Evolutionary conservation across 2,329 filamentous ascomycete genomes (phyloP).

Genomic region (Tricladium varicosporioides): DNA sequence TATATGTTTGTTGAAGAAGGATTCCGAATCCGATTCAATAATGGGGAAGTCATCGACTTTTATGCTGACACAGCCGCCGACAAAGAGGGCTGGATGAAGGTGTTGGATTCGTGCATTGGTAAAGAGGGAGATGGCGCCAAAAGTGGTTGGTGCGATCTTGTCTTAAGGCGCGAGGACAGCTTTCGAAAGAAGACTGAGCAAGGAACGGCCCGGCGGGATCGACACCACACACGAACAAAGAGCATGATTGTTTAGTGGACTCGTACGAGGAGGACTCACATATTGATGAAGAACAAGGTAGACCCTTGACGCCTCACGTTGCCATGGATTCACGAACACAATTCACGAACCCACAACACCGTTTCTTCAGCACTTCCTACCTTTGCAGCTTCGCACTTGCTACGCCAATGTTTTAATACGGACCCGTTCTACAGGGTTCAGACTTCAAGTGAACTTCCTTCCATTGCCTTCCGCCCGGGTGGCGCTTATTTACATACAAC

Average conservation of each 20-base stretch:
- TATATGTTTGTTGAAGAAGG: conserved; percentile 99
- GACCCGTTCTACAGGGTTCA: background rate
- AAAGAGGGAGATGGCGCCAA: conserved; percentile 48
- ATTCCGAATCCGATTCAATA: conserved; percentile 97
- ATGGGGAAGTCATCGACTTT: conserved; percentile 83
- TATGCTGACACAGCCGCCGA: conserved; percentile 86
- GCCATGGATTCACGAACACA: conserved; percentile 4
- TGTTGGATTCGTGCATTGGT: conserved; percentile 68
- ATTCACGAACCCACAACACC: conserved; percentile 2
- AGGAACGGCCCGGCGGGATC: conserved; percentile 21
- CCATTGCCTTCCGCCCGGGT: conserved; percentile 3
- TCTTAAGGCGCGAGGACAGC: conserved; percentile 58
- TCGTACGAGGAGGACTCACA: background rate
- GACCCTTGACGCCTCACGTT: background rate
- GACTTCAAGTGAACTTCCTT: background rate
- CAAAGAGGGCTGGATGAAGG: conserved; percentile 94
- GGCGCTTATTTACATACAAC: conserved; percentile 4
- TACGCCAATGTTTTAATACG: conserved; percentile 5
- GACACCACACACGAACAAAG: conserved; percentile 32
- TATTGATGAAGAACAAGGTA: conserved; percentile 1
- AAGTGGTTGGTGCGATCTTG: conserved; percentile 65
- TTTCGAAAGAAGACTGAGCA: conserved; percentile 24
- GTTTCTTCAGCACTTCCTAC: background rate
- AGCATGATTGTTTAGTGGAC: conserved; percentile 27
- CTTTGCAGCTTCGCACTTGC: conserved; percentile 2